Evolutionary conservation across 2,329 filamentous ascomycete species (phyloP).

Genomic region (Aureobasidium sp.): DNA sequence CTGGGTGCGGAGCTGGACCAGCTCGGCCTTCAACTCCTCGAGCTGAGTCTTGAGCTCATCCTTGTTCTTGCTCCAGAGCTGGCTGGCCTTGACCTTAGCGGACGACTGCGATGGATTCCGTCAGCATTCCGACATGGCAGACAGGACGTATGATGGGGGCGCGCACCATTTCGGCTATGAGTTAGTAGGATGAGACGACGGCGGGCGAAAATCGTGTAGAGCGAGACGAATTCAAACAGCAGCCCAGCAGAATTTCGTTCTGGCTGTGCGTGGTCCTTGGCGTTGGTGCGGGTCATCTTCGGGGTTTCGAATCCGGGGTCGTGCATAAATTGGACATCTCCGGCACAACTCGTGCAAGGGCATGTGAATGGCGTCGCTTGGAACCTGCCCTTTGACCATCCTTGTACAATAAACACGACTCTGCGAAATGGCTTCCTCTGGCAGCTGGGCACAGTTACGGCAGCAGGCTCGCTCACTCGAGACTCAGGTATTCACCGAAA

Average conservation of each 20-base stretch:
- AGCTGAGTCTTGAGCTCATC: conserved; percentile 95
- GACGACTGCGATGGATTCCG: conserved; percentile 43
- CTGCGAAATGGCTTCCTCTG: conserved; percentile 10
- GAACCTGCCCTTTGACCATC: not conserved
- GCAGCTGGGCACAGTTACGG: conserved; percentile 82
- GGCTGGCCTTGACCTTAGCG: conserved; percentile 82
- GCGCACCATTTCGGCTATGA: conserved; percentile 27
- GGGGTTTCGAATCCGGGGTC: not conserved
- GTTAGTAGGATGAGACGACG: conserved; percentile 13
- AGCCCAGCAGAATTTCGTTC: no score
- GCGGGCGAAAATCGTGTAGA: not conserved
- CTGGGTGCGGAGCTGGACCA: conserved; percentile 93
- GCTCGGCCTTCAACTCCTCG: conserved; percentile 90
- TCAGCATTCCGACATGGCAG: conserved; percentile 22
- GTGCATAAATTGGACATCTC: not conserved
- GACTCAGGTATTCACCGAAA: conserved; percentile 60
- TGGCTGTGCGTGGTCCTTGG: no score
- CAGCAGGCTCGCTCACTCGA: conserved; percentile 86
- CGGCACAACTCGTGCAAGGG: not conserved
- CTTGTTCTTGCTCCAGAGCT: conserved; percentile 99
- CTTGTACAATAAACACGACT: not conserved
- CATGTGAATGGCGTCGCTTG: not conserved
- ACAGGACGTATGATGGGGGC: not conserved
- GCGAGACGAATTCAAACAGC: no score
- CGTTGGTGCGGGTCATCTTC: no score